These are phyloP conservation scores for Angomonas ambiguus DNA, from an alignment of 208 protist species.

Conservation along the genomic window DNA sequence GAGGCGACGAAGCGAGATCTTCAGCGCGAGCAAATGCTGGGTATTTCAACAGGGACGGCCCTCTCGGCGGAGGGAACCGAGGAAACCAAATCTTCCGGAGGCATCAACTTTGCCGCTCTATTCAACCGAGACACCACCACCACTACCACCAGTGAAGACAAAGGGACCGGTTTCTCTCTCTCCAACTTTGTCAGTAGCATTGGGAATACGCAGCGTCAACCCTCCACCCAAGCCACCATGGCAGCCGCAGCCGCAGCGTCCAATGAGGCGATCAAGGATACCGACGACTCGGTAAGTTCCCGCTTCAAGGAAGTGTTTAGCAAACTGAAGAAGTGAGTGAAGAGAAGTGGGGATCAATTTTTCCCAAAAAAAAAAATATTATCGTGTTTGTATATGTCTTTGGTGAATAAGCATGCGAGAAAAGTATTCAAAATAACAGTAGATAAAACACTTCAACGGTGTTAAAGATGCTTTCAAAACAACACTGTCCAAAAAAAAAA, in stretches of 20 bases:
- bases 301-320: constrained; percentile 3
- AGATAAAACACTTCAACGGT: no score
- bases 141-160: constrained; percentile 5
- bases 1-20: constrained; percentile 81
- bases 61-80: constrained; percentile 3
- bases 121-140: constrained; percentile 36
- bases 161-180: constrained; percentile 4
- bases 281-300: background rate
- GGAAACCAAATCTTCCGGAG: constrained; percentile 1
- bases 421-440: background rate
- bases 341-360: background rate
- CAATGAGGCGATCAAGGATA: background rate
- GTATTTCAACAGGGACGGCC: constrained; percentile 28
- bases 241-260: background rate
- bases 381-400: background rate
- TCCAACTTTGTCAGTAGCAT: constrained; percentile 29
- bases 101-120: constrained; percentile 48
- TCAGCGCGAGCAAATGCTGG: constrained; percentile 28
- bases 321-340: constrained; percentile 2
- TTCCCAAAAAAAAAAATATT: background rate
- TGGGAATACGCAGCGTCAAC: background rate
- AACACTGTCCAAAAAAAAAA: background rate
- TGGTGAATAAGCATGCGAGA: no score
- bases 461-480: no score
- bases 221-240: background rate